Conservation (phyloP, 306 rosid species). For the Oxytropis ochrocephala region DNA sequence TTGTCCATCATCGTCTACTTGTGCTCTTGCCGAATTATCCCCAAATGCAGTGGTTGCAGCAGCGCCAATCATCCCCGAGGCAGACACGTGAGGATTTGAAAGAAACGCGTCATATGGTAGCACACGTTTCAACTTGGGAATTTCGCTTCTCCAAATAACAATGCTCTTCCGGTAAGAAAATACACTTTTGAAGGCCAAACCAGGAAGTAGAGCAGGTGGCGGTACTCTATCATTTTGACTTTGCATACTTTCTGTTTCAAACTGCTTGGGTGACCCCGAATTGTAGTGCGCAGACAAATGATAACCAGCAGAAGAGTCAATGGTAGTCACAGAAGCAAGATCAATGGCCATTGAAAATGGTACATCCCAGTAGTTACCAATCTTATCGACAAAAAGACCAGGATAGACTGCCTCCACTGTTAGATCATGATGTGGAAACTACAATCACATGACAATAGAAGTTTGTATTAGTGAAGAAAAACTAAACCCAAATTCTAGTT, state of each 20-base stretch:
- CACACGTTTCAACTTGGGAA: slow-evolving; percentile 53
- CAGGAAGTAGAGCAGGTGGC: slow-evolving; percentile 58
- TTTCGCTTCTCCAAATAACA: slow-evolving; percentile 70
- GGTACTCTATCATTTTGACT: slow-evolving; percentile 37
- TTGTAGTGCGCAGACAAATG: slow-evolving; percentile 58
- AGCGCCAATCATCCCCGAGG: slow-evolving; percentile 78
- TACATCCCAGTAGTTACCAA: slow-evolving; percentile 84
- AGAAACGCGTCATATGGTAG: slow-evolving; percentile 80
- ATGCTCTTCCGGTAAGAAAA: slow-evolving; percentile 52
- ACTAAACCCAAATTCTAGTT: neutral
- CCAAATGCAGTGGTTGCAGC: slow-evolving; percentile 49
- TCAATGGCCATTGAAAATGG: slow-evolving; percentile 70
- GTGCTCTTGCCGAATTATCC: slow-evolving; percentile 42
- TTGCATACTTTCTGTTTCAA: slow-evolving; percentile 21
- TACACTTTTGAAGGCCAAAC: slow-evolving; percentile 65
- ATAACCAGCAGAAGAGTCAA: slow-evolving; percentile 54
- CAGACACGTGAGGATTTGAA: slow-evolving; percentile 62
- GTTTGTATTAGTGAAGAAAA: neutral
- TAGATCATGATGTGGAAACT: slow-evolving; percentile 77
- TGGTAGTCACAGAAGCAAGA: slow-evolving; percentile 58
- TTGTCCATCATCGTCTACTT: slow-evolving; percentile 32
- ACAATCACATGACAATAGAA: slow-evolving; percentile 24
- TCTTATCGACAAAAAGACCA: slow-evolving; percentile 69
- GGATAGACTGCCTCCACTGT: slow-evolving; percentile 77
- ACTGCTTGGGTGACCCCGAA: slow-evolving; percentile 49